These are phyloP conservation scores for Stereum hirsutum DNA, from an alignment of 1,284 basidiomycete species.

Conservation along the genomic window DNA sequence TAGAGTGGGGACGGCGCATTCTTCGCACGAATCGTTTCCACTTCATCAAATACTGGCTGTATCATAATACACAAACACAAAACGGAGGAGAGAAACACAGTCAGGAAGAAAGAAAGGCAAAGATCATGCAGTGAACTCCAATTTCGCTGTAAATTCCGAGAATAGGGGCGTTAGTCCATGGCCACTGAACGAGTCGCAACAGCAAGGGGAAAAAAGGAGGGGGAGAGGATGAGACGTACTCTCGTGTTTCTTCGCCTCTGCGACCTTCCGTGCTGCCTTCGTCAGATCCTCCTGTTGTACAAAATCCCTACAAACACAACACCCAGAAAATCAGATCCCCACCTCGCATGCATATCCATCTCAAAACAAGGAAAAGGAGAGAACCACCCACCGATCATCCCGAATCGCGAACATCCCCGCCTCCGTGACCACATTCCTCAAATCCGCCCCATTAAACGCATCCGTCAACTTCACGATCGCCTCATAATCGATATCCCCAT, in stretches of 20 bases:
- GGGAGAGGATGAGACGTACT: conserved; percentile 33
- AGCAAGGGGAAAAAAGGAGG: neutral
- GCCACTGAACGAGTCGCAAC: conserved; percentile 22
- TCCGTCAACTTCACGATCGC: conserved; percentile 96
- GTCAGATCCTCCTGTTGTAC: conserved; percentile 92
- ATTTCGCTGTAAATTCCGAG: conserved; percentile 33
- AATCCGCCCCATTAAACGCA: conserved; percentile 91
- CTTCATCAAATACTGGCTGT: too few species aligned
- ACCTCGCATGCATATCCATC: conserved; percentile 5
- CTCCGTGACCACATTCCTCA: conserved; percentile 96
- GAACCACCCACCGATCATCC: conserved; percentile 66
- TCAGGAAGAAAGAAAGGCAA: neutral
- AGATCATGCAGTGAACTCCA: conserved; percentile 44
- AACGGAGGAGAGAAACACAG: too few species aligned
- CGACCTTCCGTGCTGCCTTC: conserved; percentile 96
- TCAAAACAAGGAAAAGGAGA: neutral
- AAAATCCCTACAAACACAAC: conserved; percentile 56
- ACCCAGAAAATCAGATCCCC: neutral
- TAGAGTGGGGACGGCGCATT: too few species aligned
- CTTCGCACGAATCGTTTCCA: too few species aligned
- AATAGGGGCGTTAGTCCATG: neutral
- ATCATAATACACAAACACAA: too few species aligned
- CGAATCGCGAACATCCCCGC: conserved; percentile 99
- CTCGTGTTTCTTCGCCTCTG: conserved; percentile 95
- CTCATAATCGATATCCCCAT: conserved; percentile 92